Evolutionary conservation across 768 basidiomycete genomes (phyloP).

Genomic region (Dioszegia aurantiaca): DNA sequence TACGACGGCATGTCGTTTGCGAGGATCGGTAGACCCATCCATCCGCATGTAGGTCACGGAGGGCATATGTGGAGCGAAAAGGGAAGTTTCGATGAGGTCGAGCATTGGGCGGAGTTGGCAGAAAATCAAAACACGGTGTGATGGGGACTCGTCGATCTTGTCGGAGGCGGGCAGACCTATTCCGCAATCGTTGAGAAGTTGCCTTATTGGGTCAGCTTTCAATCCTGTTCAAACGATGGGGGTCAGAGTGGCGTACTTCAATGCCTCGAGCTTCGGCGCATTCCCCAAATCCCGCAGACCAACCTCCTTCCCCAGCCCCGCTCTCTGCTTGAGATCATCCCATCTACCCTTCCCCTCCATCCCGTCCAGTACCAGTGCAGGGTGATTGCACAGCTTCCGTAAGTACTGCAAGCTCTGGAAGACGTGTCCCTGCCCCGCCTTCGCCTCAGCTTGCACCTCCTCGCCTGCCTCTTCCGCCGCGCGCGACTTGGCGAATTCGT

Average conservation of each 20-base stretch:
- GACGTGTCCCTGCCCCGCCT: constrained; percentile 63
- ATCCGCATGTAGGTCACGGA: constrained; percentile 97
- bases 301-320: constrained; percentile 29
- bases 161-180: constrained; percentile 69
- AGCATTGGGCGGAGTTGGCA: constrained; percentile 99
- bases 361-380: constrained; percentile 84
- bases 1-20: constrained; percentile 91
- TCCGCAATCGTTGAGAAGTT: constrained; percentile 90
- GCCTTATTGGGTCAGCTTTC: constrained; percentile 58
- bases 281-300: constrained; percentile 69
- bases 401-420: constrained; percentile 97
- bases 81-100: constrained; percentile 88
- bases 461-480: constrained; percentile 66
- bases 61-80: constrained; percentile 90
- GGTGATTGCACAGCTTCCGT: constrained; percentile 96
- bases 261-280: constrained; percentile 87
- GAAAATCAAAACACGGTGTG: constrained; percentile 98
- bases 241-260: constrained; percentile 62
- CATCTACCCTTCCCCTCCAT: constrained; percentile 28
- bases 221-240: neutral
- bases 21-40: constrained; percentile 86
- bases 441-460: constrained; percentile 57
- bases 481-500: constrained; percentile 81
- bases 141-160: constrained; percentile 67
- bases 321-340: constrained; percentile 23